Percentiles rank a stretch among this genome's conserved stretches.
Evolutionary conservation across 164 flowering plant genomes (phyloP).

Genomic region (Pachysandra terminalis): DNA sequence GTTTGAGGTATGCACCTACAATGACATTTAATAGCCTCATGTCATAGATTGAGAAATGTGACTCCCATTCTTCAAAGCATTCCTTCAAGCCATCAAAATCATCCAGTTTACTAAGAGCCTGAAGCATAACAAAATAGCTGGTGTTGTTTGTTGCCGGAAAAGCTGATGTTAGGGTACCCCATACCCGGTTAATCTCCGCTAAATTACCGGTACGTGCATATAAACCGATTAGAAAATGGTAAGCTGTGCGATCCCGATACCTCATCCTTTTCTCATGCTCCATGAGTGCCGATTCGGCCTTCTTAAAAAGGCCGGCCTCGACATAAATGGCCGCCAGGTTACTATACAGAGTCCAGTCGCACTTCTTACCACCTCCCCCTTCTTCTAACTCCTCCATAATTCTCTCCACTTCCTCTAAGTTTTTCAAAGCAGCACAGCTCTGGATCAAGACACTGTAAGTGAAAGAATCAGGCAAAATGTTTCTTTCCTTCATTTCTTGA

Average conservation of each 20-base stretch:
- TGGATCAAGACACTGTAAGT: constrained; percentile 52
- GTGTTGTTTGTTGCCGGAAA: constrained; percentile 35
- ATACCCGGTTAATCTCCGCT: constrained; percentile 49
- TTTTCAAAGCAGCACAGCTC: constrained; percentile 39
- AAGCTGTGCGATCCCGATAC: constrained; percentile 36
- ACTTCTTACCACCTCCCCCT: constrained; percentile 16
- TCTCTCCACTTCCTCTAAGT: constrained; percentile 54
- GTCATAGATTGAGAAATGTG: constrained; percentile 39
- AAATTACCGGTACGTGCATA: constrained; percentile 49
- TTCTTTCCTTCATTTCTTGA: constrained; percentile 52
- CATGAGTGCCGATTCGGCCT: constrained; percentile 56
- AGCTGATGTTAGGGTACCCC: constrained; percentile 41
- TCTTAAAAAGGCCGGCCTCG: constrained; percentile 45
- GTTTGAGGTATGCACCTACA: constrained; percentile 36
- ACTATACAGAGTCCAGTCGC: constrained; percentile 55
- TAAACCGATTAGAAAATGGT: constrained; percentile 53
- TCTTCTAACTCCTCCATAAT: constrained; percentile 40
- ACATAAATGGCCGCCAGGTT: constrained; percentile 55
- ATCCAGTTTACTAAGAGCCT: constrained; percentile 48
- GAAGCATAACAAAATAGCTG: constrained; percentile 57
- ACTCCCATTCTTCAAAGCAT: constrained; percentile 63
- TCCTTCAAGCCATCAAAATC: constrained; percentile 40
- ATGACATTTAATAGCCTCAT: constrained; percentile 37
- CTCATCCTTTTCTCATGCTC: constrained; percentile 38
- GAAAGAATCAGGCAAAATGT: constrained; percentile 23